Evolutionary conservation across 164 flowering plant genomes (phyloP).

Genomic region (Berberis thunbergii): DNA sequence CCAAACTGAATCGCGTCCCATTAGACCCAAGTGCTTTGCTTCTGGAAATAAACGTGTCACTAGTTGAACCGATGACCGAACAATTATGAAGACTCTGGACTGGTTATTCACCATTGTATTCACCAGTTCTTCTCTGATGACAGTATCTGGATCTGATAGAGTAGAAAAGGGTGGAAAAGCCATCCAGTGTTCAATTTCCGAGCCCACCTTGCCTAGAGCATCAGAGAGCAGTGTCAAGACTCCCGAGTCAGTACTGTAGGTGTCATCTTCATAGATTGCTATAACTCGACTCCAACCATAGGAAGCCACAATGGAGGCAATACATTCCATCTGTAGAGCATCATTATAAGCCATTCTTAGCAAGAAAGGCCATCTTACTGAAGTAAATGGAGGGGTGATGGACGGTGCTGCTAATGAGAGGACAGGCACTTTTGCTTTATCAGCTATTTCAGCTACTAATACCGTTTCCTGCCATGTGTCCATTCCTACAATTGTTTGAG

Average conservation of each 20-base stretch:
- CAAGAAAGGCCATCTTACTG: slow-evolving; percentile 35
- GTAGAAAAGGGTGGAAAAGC: slow-evolving; percentile 13
- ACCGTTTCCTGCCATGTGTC: slow-evolving; percentile 40
- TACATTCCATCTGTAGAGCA: slow-evolving; percentile 22
- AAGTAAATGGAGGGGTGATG: slow-evolving; percentile 16
- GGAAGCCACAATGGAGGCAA: slow-evolving; percentile 28
- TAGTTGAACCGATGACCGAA: slow-evolving; percentile 9
- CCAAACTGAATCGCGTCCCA: slow-evolving; percentile 16
- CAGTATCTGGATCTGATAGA: slow-evolving; percentile 10
- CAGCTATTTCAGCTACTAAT: slow-evolving; percentile 33
- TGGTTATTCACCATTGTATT: slow-evolving; percentile 4
- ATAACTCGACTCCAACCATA: slow-evolving; percentile 26
- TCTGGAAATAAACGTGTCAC: slow-evolving; percentile 12
- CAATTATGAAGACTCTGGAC: slow-evolving; percentile 21
- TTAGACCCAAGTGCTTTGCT: slow-evolving; percentile 22
- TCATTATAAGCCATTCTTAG: slow-evolving; percentile 20
- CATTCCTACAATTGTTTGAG: slow-evolving; percentile 26
- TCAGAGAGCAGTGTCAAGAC: slow-evolving; percentile 10
- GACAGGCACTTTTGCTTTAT: slow-evolving; percentile 28
- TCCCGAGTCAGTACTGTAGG: slow-evolving; percentile 13
- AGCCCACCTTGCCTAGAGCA: slow-evolving; percentile 13
- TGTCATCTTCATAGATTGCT: slow-evolving; percentile 34
- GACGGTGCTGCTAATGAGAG: slow-evolving; percentile 33
- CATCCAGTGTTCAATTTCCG: slow-evolving; percentile 13
- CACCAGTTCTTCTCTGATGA: slow-evolving; percentile 5